Evolutionary conservation across 1,284 basidiomycete genomes (phyloP).

Genomic region (Microbotryomycetes sp.): DNA sequence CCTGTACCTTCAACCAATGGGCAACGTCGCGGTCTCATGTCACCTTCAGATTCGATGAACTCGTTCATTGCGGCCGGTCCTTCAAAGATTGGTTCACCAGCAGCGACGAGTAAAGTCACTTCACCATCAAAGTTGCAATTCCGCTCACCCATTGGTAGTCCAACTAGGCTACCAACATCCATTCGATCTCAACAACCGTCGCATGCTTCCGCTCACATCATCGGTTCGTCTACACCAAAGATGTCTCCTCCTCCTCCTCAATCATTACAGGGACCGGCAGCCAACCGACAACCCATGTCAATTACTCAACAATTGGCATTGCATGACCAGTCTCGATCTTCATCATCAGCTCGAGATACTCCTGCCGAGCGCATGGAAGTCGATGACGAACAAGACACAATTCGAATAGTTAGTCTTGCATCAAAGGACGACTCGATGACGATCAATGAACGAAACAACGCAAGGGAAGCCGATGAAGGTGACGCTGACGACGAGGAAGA

Average conservation of each 20-base stretch:
- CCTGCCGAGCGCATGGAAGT: not conserved
- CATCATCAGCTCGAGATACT: too few relatives aligned
- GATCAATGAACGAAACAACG: too few relatives aligned
- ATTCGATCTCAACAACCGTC: not conserved
- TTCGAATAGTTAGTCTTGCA: not conserved
- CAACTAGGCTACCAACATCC: not conserved
- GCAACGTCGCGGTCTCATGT: not conserved
- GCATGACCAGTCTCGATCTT: too few relatives aligned
- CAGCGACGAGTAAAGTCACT: not conserved
- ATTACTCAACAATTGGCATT: not conserved
- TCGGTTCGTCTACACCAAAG: not conserved
- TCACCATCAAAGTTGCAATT: not conserved
- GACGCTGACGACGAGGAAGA: slow-evolving; percentile 5
- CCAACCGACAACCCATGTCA: not conserved
- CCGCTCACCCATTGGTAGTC: not conserved
- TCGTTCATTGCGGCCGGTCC: not conserved
- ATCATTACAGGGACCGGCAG: too few relatives aligned
- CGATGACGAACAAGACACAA: not conserved
- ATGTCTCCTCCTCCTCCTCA: not conserved
- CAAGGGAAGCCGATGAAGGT: slow-evolving; percentile 7
- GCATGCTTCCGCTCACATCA: not conserved
- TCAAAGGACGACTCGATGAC: not conserved
- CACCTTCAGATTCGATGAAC: not conserved
- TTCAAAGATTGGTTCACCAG: not conserved
- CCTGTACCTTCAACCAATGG: not conserved